phyloP scores from a whole-genome alignment of 2,329 filamentous ascomycete species.

The Colletotrichum sp. region DNA sequence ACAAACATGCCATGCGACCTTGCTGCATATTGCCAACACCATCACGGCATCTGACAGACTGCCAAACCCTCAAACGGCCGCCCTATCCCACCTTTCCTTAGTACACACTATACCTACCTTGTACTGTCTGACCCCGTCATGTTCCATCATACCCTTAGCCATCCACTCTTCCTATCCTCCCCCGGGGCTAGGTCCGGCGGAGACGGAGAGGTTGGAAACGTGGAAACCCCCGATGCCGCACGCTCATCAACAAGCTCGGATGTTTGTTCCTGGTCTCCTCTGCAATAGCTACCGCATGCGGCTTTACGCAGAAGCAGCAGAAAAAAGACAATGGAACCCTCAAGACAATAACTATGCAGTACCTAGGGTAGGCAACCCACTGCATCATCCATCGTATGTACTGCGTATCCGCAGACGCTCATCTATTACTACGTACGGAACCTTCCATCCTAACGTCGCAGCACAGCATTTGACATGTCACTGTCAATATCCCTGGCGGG shows the following conservation, averaged over 20 bases:
- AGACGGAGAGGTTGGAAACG: conserved; percentile 1
- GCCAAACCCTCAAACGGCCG: neutral
- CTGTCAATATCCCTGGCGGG: neutral
- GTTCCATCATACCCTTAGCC: neutral
- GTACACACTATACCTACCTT: neutral
- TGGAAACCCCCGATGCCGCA: conserved; percentile 6
- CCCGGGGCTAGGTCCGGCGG: neutral
- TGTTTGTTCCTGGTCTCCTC: neutral
- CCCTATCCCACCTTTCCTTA: neutral
- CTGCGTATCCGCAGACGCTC: neutral
- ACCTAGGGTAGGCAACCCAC: neutral
- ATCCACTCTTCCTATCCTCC: neutral
- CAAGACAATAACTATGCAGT: neutral
- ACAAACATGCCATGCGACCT: neutral
- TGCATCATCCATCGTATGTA: neutral
- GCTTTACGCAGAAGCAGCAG: neutral
- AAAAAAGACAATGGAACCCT: neutral
- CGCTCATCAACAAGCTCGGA: neutral
- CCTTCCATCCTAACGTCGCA: neutral
- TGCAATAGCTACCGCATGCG: neutral
- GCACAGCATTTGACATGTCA: conserved; percentile 10
- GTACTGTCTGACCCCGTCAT: neutral
- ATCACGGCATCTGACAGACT: neutral
- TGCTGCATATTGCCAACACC: neutral
- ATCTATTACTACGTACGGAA: neutral